Evolutionary conservation across 2,329 filamentous ascomycete species (phyloP).

Genomic region (Zymoseptoria pseudotritici): DNA sequence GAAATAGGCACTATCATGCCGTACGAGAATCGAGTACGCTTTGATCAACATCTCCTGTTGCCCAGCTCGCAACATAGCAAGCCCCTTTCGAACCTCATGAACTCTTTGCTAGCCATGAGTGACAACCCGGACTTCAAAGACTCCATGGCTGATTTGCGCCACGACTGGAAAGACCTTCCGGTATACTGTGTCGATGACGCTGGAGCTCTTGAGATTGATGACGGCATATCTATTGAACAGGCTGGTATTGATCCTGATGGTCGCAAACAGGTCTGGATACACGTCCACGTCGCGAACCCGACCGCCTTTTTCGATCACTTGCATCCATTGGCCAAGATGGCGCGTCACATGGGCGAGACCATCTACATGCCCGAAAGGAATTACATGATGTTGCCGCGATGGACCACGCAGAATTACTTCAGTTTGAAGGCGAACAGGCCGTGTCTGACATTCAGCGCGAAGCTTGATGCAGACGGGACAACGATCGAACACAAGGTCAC

Average conservation of each 20-base stretch:
- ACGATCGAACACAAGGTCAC: conserved; percentile 48
- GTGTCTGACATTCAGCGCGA: conserved; percentile 54
- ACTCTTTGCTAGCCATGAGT: conserved; percentile 22
- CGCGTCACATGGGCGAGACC: conserved; percentile 51
- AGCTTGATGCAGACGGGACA: conserved; percentile 44
- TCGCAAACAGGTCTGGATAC: conserved; percentile 60
- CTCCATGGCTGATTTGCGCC: conserved; percentile 50
- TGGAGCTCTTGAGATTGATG: conserved; percentile 65
- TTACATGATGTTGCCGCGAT: conserved; percentile 51
- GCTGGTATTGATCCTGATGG: conserved; percentile 21
- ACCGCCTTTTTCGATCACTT: conserved; percentile 59
- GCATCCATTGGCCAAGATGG: conserved; percentile 52
- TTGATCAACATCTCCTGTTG: conserved; percentile 48
- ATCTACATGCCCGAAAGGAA: conserved; percentile 51
- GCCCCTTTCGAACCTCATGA: conserved; percentile 37
- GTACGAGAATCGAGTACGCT: conserved; percentile 61
- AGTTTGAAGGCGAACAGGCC: conserved; percentile 49
- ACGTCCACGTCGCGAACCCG: conserved; percentile 72
- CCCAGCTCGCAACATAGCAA: conserved; percentile 41
- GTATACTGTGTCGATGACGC: conserved; percentile 68
- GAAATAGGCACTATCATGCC: conserved; percentile 65
- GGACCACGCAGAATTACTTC: conserved; percentile 44
- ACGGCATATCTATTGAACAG: conserved; percentile 65
- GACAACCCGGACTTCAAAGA: conserved; percentile 40
- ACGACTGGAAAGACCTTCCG: conserved; percentile 51